Base-by-base conservation (phyloP, 495 filamentous ascomycete genomes). In the Staphylotrichum tortipilum region DNA sequence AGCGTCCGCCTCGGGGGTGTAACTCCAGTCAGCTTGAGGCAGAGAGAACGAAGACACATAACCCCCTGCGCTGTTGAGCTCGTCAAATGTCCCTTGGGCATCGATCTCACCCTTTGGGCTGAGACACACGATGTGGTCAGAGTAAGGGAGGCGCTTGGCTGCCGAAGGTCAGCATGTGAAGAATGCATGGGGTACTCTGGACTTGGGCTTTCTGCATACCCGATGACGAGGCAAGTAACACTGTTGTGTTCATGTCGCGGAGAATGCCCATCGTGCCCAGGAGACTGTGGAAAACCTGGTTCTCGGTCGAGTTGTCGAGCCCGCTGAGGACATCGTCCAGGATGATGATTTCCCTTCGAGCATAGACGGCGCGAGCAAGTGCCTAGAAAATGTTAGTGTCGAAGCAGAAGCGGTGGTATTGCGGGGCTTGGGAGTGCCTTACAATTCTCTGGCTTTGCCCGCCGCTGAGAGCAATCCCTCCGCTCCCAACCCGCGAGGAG, bases 251-350 rank as follows among this genome's bases (percentile, higher is more conserved):
- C 23, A 70, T 61, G 26, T 69, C 60, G 12, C 75, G 70, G 4
- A 81, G 60, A 5, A 55, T 17, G 28, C 56, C 56, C 22, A 74
- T 47, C 7, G 54, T 48, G 5, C 79, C 78, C 37, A 83, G 59
- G 2, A 84, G 54, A 35, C 62, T 65, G 50, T 76, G 66, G 58
- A 82, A 83, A 23, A 84, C 72, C 14, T 71, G 68, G 17, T 76
- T 70, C 56, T 81, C 80, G 0, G 80, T 85, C 1, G 69, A 62
- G 0, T 68, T 59, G 57, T 84, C 82, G 6, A 85, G 68, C 8
- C 79, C 79, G 49, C 75, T 79, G 22, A 63, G 39, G 15, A 49
- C 44, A 33, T 63, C 60, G 33, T 63, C 60, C 19, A 63, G 11
- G 8, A 63, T 50, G 21, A 55, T 33, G 17, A 60, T 46, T 15